These are phyloP conservation scores for Boletellus dicymbophilus DNA, from an alignment of 1,284 basidiomycete genomes.

Conservation along the genomic window DNA sequence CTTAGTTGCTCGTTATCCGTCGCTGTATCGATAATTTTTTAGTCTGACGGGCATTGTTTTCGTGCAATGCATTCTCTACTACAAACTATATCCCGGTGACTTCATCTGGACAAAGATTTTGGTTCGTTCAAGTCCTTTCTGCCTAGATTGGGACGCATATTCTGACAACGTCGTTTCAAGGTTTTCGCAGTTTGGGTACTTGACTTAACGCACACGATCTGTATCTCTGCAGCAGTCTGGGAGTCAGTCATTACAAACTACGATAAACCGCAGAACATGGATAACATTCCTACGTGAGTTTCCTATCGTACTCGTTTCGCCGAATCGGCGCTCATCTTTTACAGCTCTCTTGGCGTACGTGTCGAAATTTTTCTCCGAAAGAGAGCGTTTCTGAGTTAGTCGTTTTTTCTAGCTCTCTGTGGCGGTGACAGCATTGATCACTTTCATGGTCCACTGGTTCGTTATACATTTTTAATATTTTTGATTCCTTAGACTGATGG, in stretches of 20 bases:
- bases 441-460: slow-evolving; percentile 34
- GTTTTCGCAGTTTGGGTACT: slow-evolving; percentile 31
- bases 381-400: neutral
- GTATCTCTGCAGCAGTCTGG: slow-evolving; percentile 31
- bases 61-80: slow-evolving; percentile 46
- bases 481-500: neutral
- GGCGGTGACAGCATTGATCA: slow-evolving; percentile 29
- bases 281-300: slow-evolving; percentile 31
- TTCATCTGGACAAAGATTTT: slow-evolving; percentile 34
- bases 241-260: slow-evolving; percentile 30
- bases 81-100: slow-evolving; percentile 44
- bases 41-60: slow-evolving; percentile 51
- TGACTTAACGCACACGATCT: slow-evolving; percentile 31
- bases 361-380: neutral
- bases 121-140: slow-evolving; percentile 29
- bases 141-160: slow-evolving; percentile 10
- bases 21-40: slow-evolving; percentile 9
- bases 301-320: accelerated
- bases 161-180: slow-evolving; percentile 15
- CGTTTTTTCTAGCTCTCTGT: slow-evolving; percentile 27
- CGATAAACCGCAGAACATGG: slow-evolving; percentile 26
- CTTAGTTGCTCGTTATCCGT: neutral
- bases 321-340: neutral
- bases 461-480: neutral
- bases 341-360: slow-evolving; percentile 29